Evolutionary conservation across 129 eudicot genomes (phyloP).

Genomic region (Centrapalus pauciflorus): DNA sequence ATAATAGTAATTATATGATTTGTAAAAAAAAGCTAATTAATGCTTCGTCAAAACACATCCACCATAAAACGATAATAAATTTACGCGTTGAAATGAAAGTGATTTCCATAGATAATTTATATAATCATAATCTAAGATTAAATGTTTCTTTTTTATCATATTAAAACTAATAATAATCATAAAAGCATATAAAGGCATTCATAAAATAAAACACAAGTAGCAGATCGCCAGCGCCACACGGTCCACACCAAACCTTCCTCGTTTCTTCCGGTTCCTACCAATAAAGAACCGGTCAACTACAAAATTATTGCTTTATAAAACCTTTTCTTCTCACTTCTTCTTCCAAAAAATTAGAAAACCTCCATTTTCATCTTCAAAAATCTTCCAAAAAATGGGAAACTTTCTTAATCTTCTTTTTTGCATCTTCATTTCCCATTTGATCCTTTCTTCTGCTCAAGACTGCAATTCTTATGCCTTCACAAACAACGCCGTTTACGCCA

Average conservation of each 20-base stretch:
- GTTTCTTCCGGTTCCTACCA: conserved; percentile 10
- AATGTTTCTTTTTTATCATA: no score
- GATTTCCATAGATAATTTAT: not conserved
- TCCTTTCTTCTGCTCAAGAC: conserved; percentile 42
- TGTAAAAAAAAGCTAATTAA: no score
- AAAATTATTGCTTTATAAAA: conserved; percentile 22
- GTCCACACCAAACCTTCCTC: conserved; percentile 12
- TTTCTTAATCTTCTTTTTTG: conserved; percentile 17
- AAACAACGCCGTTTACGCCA: conserved; percentile 32
- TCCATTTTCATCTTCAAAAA: not conserved
- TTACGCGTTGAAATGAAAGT: conserved; percentile 13
- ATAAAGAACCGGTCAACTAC: conserved; percentile 26
- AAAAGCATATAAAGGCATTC: not conserved
- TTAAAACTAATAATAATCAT: no score
- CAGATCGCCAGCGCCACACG: no score
- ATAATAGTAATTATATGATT: no score
- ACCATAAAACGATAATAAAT: not conserved
- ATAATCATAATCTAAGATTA: no score
- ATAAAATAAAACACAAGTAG: conserved; percentile 4
- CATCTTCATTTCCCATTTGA: conserved; percentile 13
- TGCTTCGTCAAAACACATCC: no score
- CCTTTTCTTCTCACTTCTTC: not conserved
- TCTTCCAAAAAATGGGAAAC: conserved; percentile 26
- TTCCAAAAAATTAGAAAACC: not conserved
- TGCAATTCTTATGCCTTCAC: conserved; percentile 36